Percentiles rank a stretch among this genome's conserved stretches.
phyloP scores from a whole-genome alignment of 1,284 basidiomycete genomes.

The Pascua sp. region DNA sequence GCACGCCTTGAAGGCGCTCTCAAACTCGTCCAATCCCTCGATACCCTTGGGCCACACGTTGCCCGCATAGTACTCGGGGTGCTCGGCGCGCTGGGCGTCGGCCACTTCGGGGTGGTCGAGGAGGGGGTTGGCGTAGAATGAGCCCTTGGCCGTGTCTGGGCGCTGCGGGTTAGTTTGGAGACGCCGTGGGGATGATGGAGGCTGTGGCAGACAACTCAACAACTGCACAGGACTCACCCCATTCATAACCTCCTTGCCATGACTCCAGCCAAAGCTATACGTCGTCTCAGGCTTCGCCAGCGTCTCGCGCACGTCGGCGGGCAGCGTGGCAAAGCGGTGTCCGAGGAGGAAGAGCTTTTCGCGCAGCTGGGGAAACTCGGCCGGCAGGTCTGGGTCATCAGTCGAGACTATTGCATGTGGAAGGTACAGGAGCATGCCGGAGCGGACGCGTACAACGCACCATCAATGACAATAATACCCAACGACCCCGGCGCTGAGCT shows the following conservation, averaged over 20 bases:
- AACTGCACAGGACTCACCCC: constrained; percentile 56
- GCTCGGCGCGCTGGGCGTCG: constrained; percentile 54
- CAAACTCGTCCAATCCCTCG: constrained; percentile 66
- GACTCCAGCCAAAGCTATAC: constrained; percentile 77
- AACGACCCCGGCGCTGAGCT: constrained; percentile 70
- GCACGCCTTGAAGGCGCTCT: constrained; percentile 78
- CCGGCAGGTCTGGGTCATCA: constrained; percentile 61
- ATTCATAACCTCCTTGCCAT: constrained; percentile 96
- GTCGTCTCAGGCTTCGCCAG: constrained; percentile 54
- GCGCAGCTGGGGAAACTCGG: constrained; percentile 60
- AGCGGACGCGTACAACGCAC: constrained; percentile 22
- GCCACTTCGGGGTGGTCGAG: constrained; percentile 63
- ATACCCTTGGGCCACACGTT: constrained; percentile 62
- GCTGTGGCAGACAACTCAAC: not conserved
- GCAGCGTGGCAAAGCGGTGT: constrained; percentile 68
- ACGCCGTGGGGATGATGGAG: not conserved
- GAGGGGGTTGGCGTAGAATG: constrained; percentile 85
- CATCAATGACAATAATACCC: constrained; percentile 71
- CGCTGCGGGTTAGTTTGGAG: constrained; percentile 21
- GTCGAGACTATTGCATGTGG: too few species aligned
- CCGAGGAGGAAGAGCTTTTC: constrained; percentile 68
- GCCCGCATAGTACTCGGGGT: constrained; percentile 60
- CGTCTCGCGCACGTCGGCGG: constrained; percentile 61
- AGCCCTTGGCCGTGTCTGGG: constrained; percentile 75
- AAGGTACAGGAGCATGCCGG: not conserved